Evolutionary conservation across 225 moss, liverwort and hornwort genomes (phyloP), one percentile per base, ranked within the genome.

Genomic region (Asterella californica): DNA sequence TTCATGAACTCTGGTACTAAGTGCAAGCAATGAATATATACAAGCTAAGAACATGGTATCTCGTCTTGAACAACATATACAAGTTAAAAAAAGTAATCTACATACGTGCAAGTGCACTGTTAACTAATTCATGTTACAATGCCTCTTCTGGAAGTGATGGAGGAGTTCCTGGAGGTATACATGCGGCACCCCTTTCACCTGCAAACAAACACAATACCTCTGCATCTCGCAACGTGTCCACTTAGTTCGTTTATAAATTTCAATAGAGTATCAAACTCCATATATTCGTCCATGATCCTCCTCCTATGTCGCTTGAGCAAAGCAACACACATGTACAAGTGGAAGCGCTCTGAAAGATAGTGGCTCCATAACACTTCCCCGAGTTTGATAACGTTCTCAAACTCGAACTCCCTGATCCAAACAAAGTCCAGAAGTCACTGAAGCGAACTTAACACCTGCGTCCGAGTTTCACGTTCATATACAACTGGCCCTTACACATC

Each of bases 301-400:
- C 95, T 88, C 46, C 97, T 87, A 74, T 99, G 88, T 77, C 93
- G 90, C 90, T 84, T 99, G 22, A 95, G 80, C 77, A 99, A 82
- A 33, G 94, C 97, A 65, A 95, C 97, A 72, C 95, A 95, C 84
- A 99, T 95, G 79, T 93, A 95, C 15, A 99, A 90, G 84, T 99
- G 97, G 76, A 95, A 99, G 69, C 95, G 95, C 88, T 95, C 97
- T 9, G 93, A 95, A 76, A 93, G 78, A 55, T 92, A 83, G 78
- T 91, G 93, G 84, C 92, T 99, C 97, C 95, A 99, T 10, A 99
- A 81, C 33, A 99, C 97, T 80, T 99, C 97, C 97, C 97, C 95
- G 4, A 99, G 89, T 76, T 91, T 86, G 79, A 95, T 71, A 32
- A 99, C 93, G 71, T 90, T 90, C 64, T 90, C 85, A 46, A 93